Conservation (phyloP, 305 asterid genomes). For the Rubia peregrina region DNA sequence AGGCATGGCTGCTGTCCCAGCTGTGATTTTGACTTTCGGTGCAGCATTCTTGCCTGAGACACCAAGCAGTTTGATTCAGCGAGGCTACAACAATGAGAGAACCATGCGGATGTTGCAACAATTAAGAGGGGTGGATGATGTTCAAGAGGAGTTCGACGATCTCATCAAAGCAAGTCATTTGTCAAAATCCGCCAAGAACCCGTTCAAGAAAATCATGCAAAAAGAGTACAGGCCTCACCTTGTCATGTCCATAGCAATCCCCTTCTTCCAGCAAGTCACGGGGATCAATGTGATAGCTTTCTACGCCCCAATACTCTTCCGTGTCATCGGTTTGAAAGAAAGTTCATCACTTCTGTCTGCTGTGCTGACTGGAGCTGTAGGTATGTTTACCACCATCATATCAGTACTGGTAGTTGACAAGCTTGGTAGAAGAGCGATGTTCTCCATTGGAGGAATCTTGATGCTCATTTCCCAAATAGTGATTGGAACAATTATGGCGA, state of each 20-base stretch:
- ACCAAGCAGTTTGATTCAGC: conserved; percentile 53
- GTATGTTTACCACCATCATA: conserved; percentile 20
- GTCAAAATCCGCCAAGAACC: conserved; percentile 33
- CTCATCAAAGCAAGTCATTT: conserved; percentile 38
- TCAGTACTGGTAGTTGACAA: conserved; percentile 40
- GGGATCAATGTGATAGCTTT: conserved; percentile 57
- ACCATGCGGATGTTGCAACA: conserved; percentile 32
- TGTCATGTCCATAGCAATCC: conserved; percentile 39
- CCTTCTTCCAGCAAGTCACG: conserved; percentile 53
- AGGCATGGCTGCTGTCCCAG: conserved; percentile 44
- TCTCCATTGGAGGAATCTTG: conserved; percentile 36
- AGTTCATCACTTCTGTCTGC: conserved; percentile 53
- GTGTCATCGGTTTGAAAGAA: conserved; percentile 43
- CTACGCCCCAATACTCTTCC: conserved; percentile 49
- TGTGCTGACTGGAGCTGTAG: conserved; percentile 37
- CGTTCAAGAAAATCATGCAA: conserved; percentile 31
- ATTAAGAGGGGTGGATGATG: conserved; percentile 42
- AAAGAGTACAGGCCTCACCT: conserved; percentile 51
- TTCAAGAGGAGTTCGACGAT: conserved; percentile 49
- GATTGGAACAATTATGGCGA: conserved; percentile 42
- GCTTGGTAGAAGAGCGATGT: conserved; percentile 38
- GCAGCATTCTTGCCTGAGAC: conserved; percentile 57
- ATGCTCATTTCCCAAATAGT: conserved; percentile 38
- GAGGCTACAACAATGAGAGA: conserved; percentile 23
- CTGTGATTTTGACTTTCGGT: conserved; percentile 36